phyloP scores from a whole-genome alignment of 2,329 filamentous ascomycete genomes.

The Monilinia aucupariae region DNA sequence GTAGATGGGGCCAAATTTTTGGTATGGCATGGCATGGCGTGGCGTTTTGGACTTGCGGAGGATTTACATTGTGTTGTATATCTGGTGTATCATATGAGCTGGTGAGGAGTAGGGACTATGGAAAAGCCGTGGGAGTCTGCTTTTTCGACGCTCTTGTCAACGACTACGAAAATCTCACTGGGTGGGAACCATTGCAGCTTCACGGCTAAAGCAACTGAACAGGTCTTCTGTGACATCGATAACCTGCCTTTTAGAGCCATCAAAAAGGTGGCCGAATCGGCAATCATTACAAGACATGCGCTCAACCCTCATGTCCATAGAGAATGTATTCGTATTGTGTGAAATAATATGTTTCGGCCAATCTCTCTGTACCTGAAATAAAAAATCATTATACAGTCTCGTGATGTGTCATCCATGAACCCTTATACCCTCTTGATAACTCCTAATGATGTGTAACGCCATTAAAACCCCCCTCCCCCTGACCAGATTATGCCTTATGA shows the following conservation, averaged over 20 bases:
- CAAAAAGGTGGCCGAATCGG: background rate
- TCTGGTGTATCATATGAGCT: background rate
- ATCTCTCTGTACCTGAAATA: conserved; percentile 1
- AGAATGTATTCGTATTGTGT: background rate
- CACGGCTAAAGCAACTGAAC: background rate
- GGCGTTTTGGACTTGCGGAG: conserved; percentile 18
- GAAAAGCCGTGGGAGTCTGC: background rate
- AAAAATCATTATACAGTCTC: conserved; percentile 16
- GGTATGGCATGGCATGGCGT: conserved; percentile 14
- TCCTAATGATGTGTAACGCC: conserved; percentile 19
- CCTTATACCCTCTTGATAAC: conserved; percentile 6
- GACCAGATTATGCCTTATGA: conserved; percentile 1
- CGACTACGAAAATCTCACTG: background rate
- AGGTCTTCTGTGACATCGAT: background rate
- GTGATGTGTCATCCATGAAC: conserved; percentile 6
- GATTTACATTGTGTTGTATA: conserved; percentile 8
- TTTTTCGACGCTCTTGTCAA: background rate
- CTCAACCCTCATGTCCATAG: background rate
- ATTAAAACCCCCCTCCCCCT: conserved; percentile 1
- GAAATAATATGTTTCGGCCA: background rate
- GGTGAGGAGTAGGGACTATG: background rate
- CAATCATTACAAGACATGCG: background rate
- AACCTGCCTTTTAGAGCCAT: background rate
- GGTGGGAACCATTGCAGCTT: background rate
- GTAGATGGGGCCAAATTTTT: conserved; percentile 21